phyloP scores from a whole-genome alignment of 768 basidiomycete genomes.

The Leccinum barrowsii region DNA sequence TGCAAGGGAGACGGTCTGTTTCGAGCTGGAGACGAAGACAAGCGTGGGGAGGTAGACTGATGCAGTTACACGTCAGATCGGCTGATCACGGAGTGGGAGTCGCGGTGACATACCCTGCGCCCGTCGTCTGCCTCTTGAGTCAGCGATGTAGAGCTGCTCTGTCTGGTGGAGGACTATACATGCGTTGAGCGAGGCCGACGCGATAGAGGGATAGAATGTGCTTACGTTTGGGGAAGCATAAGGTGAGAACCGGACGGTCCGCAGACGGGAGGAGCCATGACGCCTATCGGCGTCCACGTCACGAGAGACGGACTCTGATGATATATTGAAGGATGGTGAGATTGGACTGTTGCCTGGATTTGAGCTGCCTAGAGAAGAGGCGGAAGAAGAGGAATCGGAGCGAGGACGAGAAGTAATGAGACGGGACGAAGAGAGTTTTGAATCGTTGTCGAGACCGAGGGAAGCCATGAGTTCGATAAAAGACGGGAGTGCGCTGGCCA shows the following conservation, averaged over 20 bases:
- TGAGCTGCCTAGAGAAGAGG: slow-evolving; percentile 41
- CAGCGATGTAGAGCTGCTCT: slow-evolving; percentile 45
- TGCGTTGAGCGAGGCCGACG: not conserved
- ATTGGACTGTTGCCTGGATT: slow-evolving; percentile 27
- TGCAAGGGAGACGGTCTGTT: slow-evolving; percentile 44
- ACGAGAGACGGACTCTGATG: slow-evolving; percentile 21
- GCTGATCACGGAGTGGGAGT: slow-evolving; percentile 26
- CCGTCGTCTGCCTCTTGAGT: slow-evolving; percentile 25
- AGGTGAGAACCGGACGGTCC: slow-evolving; percentile 29
- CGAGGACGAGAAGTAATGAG: slow-evolving; percentile 26
- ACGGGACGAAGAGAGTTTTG: slow-evolving; percentile 32
- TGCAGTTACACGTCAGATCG: slow-evolving; percentile 27
- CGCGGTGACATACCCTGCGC: slow-evolving; percentile 35
- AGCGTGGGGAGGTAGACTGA: slow-evolving; percentile 35
- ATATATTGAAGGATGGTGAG: slow-evolving; percentile 37
- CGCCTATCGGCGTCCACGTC: slow-evolving; percentile 32
- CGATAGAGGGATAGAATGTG: not conserved
- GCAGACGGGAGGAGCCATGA: slow-evolving; percentile 24
- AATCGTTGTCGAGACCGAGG: slow-evolving; percentile 61
- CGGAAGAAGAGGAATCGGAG: slow-evolving; percentile 45
- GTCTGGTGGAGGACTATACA: slow-evolving; percentile 39
- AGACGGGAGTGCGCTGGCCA: slow-evolving; percentile 71
- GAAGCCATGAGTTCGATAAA: slow-evolving; percentile 87
- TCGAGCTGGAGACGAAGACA: slow-evolving; percentile 40
- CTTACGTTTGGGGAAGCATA: slow-evolving; percentile 29